Conservation (phyloP, 495 filamentous ascomycete species). For the Darksidea phi region DNA sequence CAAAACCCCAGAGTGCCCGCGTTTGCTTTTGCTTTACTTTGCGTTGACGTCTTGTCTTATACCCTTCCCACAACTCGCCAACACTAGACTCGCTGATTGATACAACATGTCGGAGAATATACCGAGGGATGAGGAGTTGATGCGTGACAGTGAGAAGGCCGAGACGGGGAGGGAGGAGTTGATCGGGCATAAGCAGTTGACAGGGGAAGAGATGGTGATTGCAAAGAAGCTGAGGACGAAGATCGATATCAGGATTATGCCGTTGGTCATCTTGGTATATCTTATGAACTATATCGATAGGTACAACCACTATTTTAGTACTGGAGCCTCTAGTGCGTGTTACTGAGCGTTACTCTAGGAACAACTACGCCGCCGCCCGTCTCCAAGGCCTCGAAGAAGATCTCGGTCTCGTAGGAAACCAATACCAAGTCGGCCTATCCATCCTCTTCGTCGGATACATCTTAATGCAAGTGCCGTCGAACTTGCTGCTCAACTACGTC, state of each 20-base stretch:
- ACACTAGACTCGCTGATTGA: too few relatives aligned
- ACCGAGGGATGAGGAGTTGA: slow-evolving; percentile 43
- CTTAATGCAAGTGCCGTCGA: slow-evolving; percentile 10
- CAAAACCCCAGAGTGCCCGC: too few relatives aligned
- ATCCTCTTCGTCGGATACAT: slow-evolving; percentile 27
- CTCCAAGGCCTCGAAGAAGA: slow-evolving; percentile 30
- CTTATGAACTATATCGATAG: slow-evolving; percentile 60
- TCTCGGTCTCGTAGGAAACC: slow-evolving; percentile 14
- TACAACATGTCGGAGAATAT: not conserved
- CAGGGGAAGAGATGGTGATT: slow-evolving; percentile 48
- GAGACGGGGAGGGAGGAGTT: slow-evolving; percentile 49
- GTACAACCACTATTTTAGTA: not conserved
- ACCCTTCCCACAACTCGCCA: too few relatives aligned
- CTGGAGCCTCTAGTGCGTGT: not conserved
- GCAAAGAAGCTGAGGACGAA: slow-evolving; percentile 51
- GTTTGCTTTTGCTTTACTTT: too few relatives aligned
- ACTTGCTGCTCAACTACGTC: slow-evolving; percentile 19
- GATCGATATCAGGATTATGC: slow-evolving; percentile 57
- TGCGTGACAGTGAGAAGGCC: slow-evolving; percentile 42
- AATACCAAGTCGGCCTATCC: slow-evolving; percentile 19
- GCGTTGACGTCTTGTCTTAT: too few relatives aligned
- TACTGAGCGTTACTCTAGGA: slow-evolving; percentile 34
- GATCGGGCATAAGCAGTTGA: slow-evolving; percentile 44
- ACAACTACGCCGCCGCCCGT: slow-evolving; percentile 53
- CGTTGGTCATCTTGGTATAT: slow-evolving; percentile 56